These are phyloP conservation scores for Suillus weaverae DNA, from an alignment of 768 basidiomycete genomes.

Conservation along the genomic window DNA sequence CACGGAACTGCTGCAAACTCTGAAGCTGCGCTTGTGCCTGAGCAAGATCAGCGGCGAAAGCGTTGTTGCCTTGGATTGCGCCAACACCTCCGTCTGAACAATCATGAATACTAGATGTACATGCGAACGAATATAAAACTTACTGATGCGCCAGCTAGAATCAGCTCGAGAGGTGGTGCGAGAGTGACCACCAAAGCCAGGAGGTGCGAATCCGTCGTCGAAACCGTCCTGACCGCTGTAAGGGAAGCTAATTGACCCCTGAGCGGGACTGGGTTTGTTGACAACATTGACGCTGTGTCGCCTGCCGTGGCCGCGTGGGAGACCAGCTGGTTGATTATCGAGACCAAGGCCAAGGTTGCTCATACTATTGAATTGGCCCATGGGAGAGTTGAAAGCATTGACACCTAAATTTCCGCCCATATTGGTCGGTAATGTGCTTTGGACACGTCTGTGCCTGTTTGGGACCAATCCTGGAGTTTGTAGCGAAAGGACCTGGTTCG, in stretches of 20 bases:
- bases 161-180: conserved; percentile 75
- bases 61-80: conserved; percentile 57
- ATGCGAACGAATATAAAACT: conserved; percentile 30
- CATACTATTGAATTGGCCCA: conserved; percentile 67
- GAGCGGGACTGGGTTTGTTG: conserved; percentile 59
- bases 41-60: conserved; percentile 81
- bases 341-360: conserved; percentile 54
- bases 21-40: conserved; percentile 97
- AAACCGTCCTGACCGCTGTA: conserved; percentile 62
- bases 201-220: conserved; percentile 77
- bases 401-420: conserved; percentile 48
- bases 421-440: conserved; percentile 75
- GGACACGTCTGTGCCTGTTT: conserved; percentile 79
- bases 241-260: conserved; percentile 51
- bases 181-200: conserved; percentile 65
- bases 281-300: conserved; percentile 92
- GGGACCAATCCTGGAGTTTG: conserved; percentile 75
- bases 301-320: conserved; percentile 84
- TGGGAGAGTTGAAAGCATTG: conserved; percentile 33
- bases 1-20: conserved; percentile 95
- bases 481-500: conserved; percentile 80
- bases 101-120: conserved; percentile 1
- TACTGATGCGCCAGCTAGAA: conserved; percentile 88
- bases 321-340: conserved; percentile 62
- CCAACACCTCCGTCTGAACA: conserved; percentile 59